These are phyloP conservation scores for Pulveroboletus sp. DNA, from an alignment of 768 basidiomycete species.

Conservation along the genomic window DNA sequence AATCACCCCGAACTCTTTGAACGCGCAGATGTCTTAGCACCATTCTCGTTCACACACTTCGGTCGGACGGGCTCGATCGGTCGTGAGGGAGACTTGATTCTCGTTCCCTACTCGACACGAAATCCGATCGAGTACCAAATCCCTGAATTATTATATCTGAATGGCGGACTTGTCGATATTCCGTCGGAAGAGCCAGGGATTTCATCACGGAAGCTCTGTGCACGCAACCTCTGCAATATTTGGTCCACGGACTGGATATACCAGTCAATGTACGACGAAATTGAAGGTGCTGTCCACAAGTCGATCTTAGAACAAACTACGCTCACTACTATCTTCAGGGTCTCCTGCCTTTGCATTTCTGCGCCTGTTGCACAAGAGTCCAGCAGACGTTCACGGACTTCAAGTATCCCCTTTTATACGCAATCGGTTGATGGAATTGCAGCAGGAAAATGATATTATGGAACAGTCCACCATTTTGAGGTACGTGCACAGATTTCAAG, in stretches of 20 bases:
- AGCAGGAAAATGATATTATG: slow-evolving; percentile 38
- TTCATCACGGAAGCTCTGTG: slow-evolving; percentile 49
- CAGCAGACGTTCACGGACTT: slow-evolving; percentile 61
- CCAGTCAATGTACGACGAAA: slow-evolving; percentile 55
- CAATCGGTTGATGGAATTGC: slow-evolving; percentile 46
- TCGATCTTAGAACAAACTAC: not conserved
- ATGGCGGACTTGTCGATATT: slow-evolving; percentile 67
- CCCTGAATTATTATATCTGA: slow-evolving; percentile 72
- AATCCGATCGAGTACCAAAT: slow-evolving; percentile 81
- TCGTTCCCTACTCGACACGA: slow-evolving; percentile 78
- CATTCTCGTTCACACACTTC: slow-evolving; percentile 84
- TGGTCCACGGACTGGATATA: slow-evolving; percentile 86
- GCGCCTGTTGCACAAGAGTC: slow-evolving; percentile 57
- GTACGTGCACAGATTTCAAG: slow-evolving; percentile 33
- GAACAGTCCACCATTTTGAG: slow-evolving; percentile 42
- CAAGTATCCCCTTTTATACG: slow-evolving; percentile 59
- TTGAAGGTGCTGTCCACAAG: slow-evolving; percentile 42
- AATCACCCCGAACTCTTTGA: slow-evolving; percentile 99
- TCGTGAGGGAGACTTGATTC: slow-evolving; percentile 83
- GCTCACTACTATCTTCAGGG: slow-evolving; percentile 33
- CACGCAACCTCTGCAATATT: slow-evolving; percentile 77
- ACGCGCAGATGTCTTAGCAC: slow-evolving; percentile 90
- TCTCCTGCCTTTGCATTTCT: slow-evolving; percentile 72
- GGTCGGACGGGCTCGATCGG: slow-evolving; percentile 77
- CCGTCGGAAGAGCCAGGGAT: slow-evolving; percentile 51